Conservation (phyloP, 2,329 filamentous ascomycete species). For the Alternaria atra region DNA sequence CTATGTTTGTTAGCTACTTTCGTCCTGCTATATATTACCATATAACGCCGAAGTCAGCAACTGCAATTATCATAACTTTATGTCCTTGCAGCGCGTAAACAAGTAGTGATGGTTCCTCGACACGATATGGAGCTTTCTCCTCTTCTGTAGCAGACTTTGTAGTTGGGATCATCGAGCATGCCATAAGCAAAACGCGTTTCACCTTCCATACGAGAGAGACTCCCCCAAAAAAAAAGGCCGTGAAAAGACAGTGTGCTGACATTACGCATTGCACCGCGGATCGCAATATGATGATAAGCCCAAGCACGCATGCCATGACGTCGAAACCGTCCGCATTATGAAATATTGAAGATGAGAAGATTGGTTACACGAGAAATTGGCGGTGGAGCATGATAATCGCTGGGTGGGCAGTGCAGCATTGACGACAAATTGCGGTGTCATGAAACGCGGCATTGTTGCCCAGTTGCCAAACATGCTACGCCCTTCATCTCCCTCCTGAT, state of each 20-base stretch:
- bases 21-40: neutral
- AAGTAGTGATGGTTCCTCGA: neutral
- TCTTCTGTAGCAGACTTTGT: neutral
- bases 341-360: constrained; percentile 4
- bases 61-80: neutral
- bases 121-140: neutral
- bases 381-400: constrained; percentile 12
- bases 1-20: constrained; percentile 6
- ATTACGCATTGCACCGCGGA: neutral
- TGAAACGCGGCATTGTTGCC: constrained; percentile 31
- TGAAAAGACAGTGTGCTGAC: neutral
- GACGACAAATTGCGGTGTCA: constrained; percentile 34
- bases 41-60: neutral
- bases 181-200: constrained; percentile 5
- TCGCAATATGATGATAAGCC: constrained; percentile 5
- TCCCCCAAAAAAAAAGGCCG: neutral
- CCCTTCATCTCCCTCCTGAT: constrained; percentile 30
- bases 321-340: neutral
- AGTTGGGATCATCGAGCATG: neutral
- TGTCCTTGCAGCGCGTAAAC: neutral
- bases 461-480: constrained; percentile 19
- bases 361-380: constrained; percentile 13
- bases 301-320: neutral
- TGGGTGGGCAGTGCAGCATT: constrained; percentile 23
- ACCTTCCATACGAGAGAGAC: neutral